Percentiles rank a stretch among this genome's conserved stretches.
Evolutionary conservation across 306 rosid species (phyloP).

Genomic region (Cajanus cajan): DNA sequence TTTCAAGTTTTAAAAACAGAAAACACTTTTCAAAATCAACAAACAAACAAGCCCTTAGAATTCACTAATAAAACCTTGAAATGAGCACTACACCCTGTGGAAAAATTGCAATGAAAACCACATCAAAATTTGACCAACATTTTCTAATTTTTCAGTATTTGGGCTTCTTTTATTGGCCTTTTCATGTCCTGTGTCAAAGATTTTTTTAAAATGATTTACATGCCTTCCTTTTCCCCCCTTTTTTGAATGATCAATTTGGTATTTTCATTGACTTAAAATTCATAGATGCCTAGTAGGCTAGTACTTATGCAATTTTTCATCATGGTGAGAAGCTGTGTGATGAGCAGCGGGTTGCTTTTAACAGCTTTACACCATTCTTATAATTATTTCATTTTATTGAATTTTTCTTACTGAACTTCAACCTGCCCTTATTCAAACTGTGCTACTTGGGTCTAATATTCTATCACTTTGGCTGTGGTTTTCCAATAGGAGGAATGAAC

Average conservation of each 20-base stretch:
- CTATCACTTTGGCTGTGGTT: background rate
- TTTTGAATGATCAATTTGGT: background rate
- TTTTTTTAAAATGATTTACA: background rate
- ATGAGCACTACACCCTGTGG: background rate
- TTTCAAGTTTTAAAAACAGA: too few species aligned
- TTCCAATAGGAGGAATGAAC: slow-evolving; percentile 15
- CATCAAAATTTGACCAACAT: background rate
- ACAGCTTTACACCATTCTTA: background rate
- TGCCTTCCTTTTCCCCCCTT: background rate
- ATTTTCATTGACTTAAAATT: slow-evolving; percentile 16
- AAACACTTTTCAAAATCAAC: too few species aligned
- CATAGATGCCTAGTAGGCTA: background rate
- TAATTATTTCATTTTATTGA: slow-evolving; percentile 15
- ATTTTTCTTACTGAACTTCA: background rate
- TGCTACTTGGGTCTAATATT: slow-evolving; percentile 1
- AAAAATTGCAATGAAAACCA: slow-evolving; percentile 5
- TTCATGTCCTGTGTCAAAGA: background rate
- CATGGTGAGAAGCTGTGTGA: slow-evolving; percentile 3
- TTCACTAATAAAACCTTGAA: background rate
- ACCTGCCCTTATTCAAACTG: slow-evolving; percentile 2
- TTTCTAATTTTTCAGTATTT: background rate
- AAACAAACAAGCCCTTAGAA: background rate
- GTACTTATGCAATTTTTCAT: background rate
- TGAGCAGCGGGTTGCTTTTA: slow-evolving; percentile 15
- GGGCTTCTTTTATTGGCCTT: slow-evolving; percentile 14